Evolutionary conservation across 257 asterid species (phyloP).

Genomic region (Ligustrum vulgare): DNA sequence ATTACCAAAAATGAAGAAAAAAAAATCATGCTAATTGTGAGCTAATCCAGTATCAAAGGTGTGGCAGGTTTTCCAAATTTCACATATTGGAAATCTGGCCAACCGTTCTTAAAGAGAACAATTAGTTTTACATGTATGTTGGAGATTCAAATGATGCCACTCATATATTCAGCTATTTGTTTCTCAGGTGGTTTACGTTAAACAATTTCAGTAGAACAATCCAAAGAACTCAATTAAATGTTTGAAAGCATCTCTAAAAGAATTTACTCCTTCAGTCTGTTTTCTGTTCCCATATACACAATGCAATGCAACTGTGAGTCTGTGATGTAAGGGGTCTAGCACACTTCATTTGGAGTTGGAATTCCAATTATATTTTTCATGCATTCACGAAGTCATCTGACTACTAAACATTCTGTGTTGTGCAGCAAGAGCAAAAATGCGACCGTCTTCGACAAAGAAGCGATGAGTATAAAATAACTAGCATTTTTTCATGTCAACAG

Average conservation of each 20-base stretch:
- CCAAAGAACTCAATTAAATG: not conserved
- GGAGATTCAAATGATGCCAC: not conserved
- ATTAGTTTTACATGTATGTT: not conserved
- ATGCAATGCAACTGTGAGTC: not conserved
- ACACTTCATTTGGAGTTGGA: not conserved
- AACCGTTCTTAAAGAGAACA: constrained; percentile 15
- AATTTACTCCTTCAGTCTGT: too few species aligned
- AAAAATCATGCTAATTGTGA: not conserved
- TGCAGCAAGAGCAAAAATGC: constrained; percentile 2
- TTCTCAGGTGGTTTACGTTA: not conserved
- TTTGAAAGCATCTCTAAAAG: not conserved
- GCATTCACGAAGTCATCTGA: not conserved
- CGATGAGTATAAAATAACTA: too few species aligned
- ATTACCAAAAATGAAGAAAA: constrained; percentile 6
- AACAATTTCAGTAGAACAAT: not conserved
- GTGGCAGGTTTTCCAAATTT: constrained; percentile 1
- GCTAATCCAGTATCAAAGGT: constrained; percentile 9
- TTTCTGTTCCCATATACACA: not conserved
- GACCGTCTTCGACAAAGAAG: not conserved
- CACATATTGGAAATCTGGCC: not conserved
- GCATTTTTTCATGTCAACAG: too few species aligned
- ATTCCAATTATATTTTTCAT: not conserved
- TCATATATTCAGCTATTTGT: not conserved
- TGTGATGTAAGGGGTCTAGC: too few species aligned
- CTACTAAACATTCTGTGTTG: not conserved